A percentile compares a stretch with the other conserved stretches of the same genome.
Evolutionary conservation across 306 rosid genomes (phyloP).

Genomic region (Casuarina equisetifolia): DNA sequence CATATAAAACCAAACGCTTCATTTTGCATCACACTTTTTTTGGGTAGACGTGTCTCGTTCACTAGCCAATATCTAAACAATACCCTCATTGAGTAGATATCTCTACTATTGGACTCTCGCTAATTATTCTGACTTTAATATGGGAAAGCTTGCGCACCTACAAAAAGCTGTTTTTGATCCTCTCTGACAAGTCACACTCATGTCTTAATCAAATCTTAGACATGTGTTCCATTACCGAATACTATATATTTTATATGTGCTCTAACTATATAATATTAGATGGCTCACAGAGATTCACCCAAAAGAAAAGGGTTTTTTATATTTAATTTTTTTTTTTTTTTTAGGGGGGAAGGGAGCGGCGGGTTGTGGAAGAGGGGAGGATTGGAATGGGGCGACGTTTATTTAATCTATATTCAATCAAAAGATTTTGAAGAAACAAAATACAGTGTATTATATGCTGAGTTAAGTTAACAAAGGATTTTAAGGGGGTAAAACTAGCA

Average conservation of each 20-base stretch:
- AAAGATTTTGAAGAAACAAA: too few relatives aligned
- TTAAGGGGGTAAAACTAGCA: too few relatives aligned
- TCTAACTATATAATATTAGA: neutral
- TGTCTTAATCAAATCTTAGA: conserved; percentile 16
- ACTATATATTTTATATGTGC: conserved; percentile 11
- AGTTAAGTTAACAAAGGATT: neutral
- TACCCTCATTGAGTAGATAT: too few relatives aligned
- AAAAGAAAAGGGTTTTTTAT: too few relatives aligned
- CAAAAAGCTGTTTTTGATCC: conserved; percentile 26
- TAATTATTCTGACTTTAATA: neutral
- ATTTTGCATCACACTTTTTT: neutral
- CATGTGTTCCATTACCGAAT: conserved; percentile 13
- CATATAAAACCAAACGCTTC: neutral
- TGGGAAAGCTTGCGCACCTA: conserved; percentile 46
- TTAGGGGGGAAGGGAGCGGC: too few relatives aligned
- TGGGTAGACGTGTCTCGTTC: neutral
- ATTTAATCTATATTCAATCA: neutral
- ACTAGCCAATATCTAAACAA: too few relatives aligned
- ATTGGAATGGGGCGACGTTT: too few relatives aligned
- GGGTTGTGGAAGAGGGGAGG: too few relatives aligned
- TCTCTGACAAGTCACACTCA: conserved; percentile 13
- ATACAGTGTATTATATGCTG: too few relatives aligned
- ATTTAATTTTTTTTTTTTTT: neutral
- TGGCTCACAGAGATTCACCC: neutral
- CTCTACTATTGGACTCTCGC: too few relatives aligned